Evolutionary conservation across 495 filamentous ascomycete species (phyloP), one percentile per base, ranked within the genome.

Genomic region (Penicillium coffeae): DNA sequence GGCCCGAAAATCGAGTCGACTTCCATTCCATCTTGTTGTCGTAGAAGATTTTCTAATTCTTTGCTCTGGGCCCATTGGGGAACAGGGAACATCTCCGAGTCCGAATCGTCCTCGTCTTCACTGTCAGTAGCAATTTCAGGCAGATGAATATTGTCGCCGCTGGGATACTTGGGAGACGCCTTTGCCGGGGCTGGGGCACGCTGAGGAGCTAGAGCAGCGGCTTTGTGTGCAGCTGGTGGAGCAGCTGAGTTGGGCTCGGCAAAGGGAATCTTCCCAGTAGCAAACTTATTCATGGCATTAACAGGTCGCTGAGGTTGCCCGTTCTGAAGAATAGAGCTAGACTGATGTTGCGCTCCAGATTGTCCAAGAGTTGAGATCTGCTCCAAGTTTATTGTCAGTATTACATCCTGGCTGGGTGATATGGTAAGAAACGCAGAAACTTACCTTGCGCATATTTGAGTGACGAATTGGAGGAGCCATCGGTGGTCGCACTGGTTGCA

Each of bases 1-100:
- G 88, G 86, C 1, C 93, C 93, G 60, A 99, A 99, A 27, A 99
- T 84, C 14, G 82, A 76, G 60, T 92, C 87, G 1, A 89, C 88
- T 62, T 97, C 89, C 47, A 88, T 75, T 14, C 80, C 74, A 62
- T 99, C 90, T 62, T 99, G 93, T 32, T 76, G 63, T 33, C 78
- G 69, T 7, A 97, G 74, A 36, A 86, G 70, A 25, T 72, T 68
- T 14, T 84, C 79, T 9, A 99, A 77, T 43, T 85, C 81, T 8
- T 90, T 91, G 1, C 88, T 83, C 56, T 94, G 83, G 4, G 87
- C 89, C 93, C 93, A 99, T 27, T 77, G 72, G 2, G 90, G 85
- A 6, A 87, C 75, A 15, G 74, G 72, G 49, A 88, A 81, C 60
- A 74, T 69, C 53, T 71, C 68, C 2, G 72, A 62, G 39, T 88